These are phyloP conservation scores for Fusarium falciforme DNA, from an alignment of 2,329 filamentous ascomycete species.

Conservation along the genomic window DNA sequence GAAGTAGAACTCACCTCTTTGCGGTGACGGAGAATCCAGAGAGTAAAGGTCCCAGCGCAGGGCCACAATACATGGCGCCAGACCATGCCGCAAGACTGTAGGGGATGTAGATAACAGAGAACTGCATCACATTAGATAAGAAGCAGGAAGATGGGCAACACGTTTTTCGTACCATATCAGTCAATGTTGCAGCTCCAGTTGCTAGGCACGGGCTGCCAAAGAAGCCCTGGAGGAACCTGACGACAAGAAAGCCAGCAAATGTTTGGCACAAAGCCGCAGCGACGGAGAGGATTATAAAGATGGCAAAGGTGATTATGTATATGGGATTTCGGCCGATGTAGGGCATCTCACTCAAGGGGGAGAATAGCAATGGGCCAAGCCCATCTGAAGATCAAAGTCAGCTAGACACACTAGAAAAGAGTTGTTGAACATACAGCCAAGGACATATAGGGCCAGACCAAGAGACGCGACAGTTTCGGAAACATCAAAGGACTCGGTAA, in stretches of 20 bases:
- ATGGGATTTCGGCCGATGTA: conserved; percentile 64
- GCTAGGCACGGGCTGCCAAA: conserved; percentile 44
- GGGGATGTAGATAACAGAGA: neutral
- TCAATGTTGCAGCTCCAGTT: neutral
- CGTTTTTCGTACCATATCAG: neutral
- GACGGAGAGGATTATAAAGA: conserved; percentile 67
- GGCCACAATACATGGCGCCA: neutral
- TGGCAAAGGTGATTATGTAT: conserved; percentile 67
- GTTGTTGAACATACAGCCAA: neutral
- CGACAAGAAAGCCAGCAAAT: conserved; percentile 63
- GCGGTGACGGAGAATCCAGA: neutral
- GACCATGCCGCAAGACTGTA: neutral
- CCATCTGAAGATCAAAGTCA: neutral
- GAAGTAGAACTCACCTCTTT: neutral
- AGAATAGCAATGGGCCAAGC: neutral
- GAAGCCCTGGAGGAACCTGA: conserved; percentile 64
- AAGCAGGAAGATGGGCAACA: neutral
- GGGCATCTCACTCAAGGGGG: conserved; percentile 61
- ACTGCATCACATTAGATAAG: neutral
- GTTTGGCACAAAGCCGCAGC: conserved; percentile 65
- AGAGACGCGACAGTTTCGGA: neutral
- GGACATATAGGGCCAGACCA: neutral
- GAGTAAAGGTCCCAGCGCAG: neutral
- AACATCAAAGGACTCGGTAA: neutral
- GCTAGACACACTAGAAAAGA: neutral